Base-by-base conservation (phyloP, 495 filamentous ascomycete genomes). In the Penicillium macrosclerotiorum region DNA sequence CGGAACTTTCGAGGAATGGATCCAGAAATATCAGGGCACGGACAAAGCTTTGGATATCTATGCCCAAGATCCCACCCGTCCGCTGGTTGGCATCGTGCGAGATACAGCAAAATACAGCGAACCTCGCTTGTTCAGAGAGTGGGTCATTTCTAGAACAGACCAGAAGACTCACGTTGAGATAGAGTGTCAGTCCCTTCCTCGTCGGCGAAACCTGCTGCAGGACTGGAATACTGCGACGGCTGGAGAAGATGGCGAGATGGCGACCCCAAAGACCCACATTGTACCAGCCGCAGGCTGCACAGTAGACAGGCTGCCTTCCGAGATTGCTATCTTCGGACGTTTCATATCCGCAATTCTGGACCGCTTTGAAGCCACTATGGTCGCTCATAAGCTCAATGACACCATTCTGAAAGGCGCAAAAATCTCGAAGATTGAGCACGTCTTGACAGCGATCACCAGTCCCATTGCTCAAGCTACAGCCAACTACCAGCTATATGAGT, bases 401-500 rank as follows among this genome's bases (percentile, higher is more conserved):
- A 85, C 75, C 0, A 55, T 90, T 19, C 63, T 96, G 4, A 60
- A 67, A 34, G 63, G 67, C 4, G 66, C 86, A 3, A 59, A 56
- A 0, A 79, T 94, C 37, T 60, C 62, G 0, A 60, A 84, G 49
- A 45, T 81, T 5, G 51, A 60, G 3, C 77, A 87, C 24, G 65
- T 96, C 3, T 53, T 83, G n/a, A 85, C 79, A 6, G 90, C 92
- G 1, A 84, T 94, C 40, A 86, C 73, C 23, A 72, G 88, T 1
- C 82, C 85, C 0, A 71, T 76, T 1, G 79, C 89, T 0, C 59
- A 68, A 8, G 81, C 83, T 32, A 52, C 53, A 3, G 79, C 71
- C 0, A 77, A 96, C 48, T 98, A 98, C 58, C 87, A 98, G 52
- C 76, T 86, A 17, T 73, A 94, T 1, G 93, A 98, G 62, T 95